phyloP scores from a whole-genome alignment of 2,329 filamentous ascomycete genomes.

The Epichloe uncinata region DNA sequence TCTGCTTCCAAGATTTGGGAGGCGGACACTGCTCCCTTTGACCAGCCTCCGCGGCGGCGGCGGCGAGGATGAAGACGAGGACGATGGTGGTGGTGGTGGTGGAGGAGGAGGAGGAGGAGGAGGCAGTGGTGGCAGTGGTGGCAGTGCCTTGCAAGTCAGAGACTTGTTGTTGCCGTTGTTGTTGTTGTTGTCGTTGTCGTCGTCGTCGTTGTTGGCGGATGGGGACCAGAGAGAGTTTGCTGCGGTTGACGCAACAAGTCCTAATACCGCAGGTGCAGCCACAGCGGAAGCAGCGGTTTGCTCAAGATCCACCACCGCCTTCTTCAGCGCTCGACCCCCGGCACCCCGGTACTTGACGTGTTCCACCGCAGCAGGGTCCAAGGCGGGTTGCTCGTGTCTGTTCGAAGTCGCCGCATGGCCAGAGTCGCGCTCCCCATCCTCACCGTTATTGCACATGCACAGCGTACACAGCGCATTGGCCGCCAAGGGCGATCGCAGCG shows the following conservation, averaged over 20 bases:
- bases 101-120: background rate
- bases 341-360: slow-evolving; percentile 4
- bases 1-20: slow-evolving; percentile 11
- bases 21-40: slow-evolving; percentile 16
- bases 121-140: background rate
- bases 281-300: slow-evolving; percentile 8
- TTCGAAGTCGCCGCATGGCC: too few species aligned
- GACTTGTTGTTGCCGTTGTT: background rate
- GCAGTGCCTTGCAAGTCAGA: background rate
- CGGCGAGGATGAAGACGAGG: background rate
- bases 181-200: too few species aligned
- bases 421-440: slow-evolving; percentile 42
- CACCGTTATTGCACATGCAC: slow-evolving; percentile 18
- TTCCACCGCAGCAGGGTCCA: slow-evolving; percentile 2
- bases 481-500: slow-evolving; percentile 25
- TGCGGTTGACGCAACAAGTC: background rate
- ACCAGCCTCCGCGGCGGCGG: slow-evolving; percentile 10
- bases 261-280: background rate
- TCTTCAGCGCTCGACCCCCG: slow-evolving; percentile 7
- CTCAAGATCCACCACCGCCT: slow-evolving; percentile 1
- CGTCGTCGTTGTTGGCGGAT: background rate
- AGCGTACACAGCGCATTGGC: slow-evolving; percentile 13
- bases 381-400: too few species aligned
- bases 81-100: background rate
- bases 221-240: background rate